Base-by-base conservation (phyloP, 441 rosid species). In the Arabidopsis lyrata region DNA sequence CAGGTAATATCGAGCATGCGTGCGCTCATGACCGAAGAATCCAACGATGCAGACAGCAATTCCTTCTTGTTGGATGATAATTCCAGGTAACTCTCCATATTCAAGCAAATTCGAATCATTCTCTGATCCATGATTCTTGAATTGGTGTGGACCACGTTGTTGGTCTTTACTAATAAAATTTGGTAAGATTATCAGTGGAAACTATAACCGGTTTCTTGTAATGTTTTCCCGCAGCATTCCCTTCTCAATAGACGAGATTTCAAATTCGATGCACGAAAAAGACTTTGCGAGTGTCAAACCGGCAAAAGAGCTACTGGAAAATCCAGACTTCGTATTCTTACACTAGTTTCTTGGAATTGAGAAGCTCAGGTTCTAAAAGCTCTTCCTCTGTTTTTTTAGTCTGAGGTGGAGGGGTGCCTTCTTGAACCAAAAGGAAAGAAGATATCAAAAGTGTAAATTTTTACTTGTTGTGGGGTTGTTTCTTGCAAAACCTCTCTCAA, bases 171-270 rank as follows among this genome's bases (percentile, higher is more conserved):
- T 65, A 29, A 16, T 11, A n/a, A 67, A 29, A 7, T 29, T 29
- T 36, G 45, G 13, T 41, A 42, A 42, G 47, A n/a, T 14, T 14
- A 14, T 14, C 47, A 42, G 48, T 42, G 11, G 8, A 47, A 22
- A 29, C 27, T 22, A 9, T 29, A 64, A 63, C 55, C 9, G 22
- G 49, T 47, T 39, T 20, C 2, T 47, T 0, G 14, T 59, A 8
- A 3, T 56, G 0, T 47, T 47, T 31, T 39, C 1, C 18, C n/a
- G 68, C 97, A 90, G 98, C 86, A 96, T 93, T 66, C 99, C 98
- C 34, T 96, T 93, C 91, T 93, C 99, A n/a, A 86, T 93, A 6
- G 98, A 93, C 10, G 99, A 96, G 71, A 92, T 96, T 27, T 81
- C 98, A 0, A 85, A 68, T 80, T 80, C 97, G 20, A 75, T 96